A percentile compares a stretch with the other conserved stretches of the same genome.
phyloP scores from a whole-genome alignment of 768 basidiomycete species.

The Leccinellum albellum region DNA sequence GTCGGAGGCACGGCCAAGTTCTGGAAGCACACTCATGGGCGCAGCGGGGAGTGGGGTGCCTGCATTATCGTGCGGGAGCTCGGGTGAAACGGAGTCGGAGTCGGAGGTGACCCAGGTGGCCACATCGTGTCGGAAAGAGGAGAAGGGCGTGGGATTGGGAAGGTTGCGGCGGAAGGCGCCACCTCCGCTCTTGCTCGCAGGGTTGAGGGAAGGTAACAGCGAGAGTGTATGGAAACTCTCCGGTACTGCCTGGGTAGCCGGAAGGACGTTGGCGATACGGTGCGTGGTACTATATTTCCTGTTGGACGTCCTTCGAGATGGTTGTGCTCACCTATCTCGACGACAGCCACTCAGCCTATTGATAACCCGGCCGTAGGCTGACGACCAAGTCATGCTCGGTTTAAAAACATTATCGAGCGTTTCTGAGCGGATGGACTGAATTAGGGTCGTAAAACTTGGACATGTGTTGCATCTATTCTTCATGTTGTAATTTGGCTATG shows the following conservation, averaged over 20 bases:
- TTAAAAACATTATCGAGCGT: background rate
- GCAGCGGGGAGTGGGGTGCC: constrained; percentile 3
- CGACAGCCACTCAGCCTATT: constrained; percentile 6
- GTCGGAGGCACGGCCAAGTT: background rate
- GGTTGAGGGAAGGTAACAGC: background rate
- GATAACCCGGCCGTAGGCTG: constrained; percentile 2
- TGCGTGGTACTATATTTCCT: constrained; percentile 1
- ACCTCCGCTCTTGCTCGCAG: background rate
- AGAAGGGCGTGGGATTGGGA: constrained; percentile 7
- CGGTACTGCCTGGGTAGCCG: background rate
- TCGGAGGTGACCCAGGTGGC: constrained; percentile 2
- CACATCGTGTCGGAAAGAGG: background rate
- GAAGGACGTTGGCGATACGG: background rate
- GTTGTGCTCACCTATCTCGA: background rate
- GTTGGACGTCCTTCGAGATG: background rate
- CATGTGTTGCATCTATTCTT: background rate
- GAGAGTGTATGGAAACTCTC: background rate
- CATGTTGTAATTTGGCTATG: background rate
- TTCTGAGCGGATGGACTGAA: background rate
- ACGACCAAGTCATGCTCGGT: constrained; percentile 9
- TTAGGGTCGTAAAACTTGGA: background rate
- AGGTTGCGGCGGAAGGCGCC: constrained; percentile 7
- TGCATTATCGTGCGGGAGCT: constrained; percentile 11
- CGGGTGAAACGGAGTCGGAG: constrained; percentile 7
- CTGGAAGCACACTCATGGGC: fast-evolving